A percentile compares a stretch with the other conserved stretches of the same genome.
Evolutionary conservation across 495 filamentous ascomycete genomes (phyloP).

Genomic region (Parachaetomium inaequale): DNA sequence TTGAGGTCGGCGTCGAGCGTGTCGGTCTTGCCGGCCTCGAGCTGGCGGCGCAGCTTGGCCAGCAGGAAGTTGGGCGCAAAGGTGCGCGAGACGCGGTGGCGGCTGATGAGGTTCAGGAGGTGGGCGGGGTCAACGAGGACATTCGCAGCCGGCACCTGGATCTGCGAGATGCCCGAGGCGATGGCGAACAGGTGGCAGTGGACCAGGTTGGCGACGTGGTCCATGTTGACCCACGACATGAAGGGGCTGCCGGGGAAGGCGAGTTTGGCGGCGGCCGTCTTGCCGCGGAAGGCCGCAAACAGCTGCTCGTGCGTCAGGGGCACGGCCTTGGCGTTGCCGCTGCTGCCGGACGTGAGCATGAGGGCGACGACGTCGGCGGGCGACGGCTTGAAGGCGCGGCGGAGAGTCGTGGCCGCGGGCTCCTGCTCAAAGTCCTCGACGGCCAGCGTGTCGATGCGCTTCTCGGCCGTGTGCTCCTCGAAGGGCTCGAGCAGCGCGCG

Average conservation of each 20-base stretch:
- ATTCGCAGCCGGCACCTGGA: constrained; percentile 45
- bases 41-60: constrained; percentile 22
- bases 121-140: constrained; percentile 40
- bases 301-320: constrained; percentile 45
- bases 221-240: constrained; percentile 51
- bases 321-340: constrained; percentile 54
- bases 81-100: constrained; percentile 42
- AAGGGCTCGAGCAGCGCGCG: constrained; percentile 1
- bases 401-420: background rate
- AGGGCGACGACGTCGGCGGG: constrained; percentile 23
- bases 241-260: constrained; percentile 29
- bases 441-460: constrained; percentile 6
- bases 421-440: background rate
- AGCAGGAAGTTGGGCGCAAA: constrained; percentile 61
- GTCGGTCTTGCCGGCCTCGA: constrained; percentile 2
- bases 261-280: constrained; percentile 23
- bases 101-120: constrained; percentile 42
- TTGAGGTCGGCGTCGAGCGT: constrained; percentile 10
- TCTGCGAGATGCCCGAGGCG: constrained; percentile 37
- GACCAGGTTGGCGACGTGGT: constrained; percentile 52
- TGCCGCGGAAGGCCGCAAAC: constrained; percentile 45
- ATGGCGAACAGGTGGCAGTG: constrained; percentile 52
- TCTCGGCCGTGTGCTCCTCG: constrained; percentile 6
- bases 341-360: constrained; percentile 59
- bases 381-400: constrained; percentile 3